phyloP scores from a whole-genome alignment of 495 filamentous ascomycete species.

The Aspergillus ellipticus region DNA sequence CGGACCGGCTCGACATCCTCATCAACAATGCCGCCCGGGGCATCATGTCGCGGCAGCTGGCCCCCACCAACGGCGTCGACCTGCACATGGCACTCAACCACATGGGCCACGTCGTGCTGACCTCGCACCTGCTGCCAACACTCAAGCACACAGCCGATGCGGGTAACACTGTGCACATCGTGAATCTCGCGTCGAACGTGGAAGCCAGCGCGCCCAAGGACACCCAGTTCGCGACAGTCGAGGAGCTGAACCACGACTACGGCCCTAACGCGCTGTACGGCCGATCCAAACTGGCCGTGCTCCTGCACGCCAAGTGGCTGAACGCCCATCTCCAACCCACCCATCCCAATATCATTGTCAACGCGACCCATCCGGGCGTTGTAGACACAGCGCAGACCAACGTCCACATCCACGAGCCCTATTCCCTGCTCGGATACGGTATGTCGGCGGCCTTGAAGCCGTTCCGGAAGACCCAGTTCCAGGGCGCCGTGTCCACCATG shows the following conservation, averaged over 20 bases:
- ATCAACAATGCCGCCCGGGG: not conserved
- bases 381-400: not conserved
- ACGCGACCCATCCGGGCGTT: not conserved
- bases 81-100: slow-evolving; percentile 1
- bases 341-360: not conserved
- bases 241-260: slow-evolving; percentile 1
- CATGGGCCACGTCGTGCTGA: slow-evolving; percentile 1
- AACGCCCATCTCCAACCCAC: not conserved
- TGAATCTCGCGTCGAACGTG: not conserved
- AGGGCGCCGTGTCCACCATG: slow-evolving; percentile 1
- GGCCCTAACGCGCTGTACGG: not conserved
- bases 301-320: slow-evolving; percentile 1
- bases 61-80: not conserved
- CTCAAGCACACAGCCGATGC: not conserved
- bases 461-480: not conserved
- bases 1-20: slow-evolving; percentile 1
- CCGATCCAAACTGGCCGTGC: not conserved
- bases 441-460: not conserved
- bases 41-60: not conserved
- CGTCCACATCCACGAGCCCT: not conserved
- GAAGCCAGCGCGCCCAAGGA: not conserved
- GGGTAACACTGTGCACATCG: not conserved
- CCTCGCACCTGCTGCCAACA: not conserved
- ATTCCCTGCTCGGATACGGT: not conserved
- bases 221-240: not conserved